A percentile compares a stretch with the other conserved stretches of the same genome.
These are phyloP conservation scores for Coemansia javaensis DNA, from an alignment of 192 early-diverging fungal species.

Conservation along the genomic window DNA sequence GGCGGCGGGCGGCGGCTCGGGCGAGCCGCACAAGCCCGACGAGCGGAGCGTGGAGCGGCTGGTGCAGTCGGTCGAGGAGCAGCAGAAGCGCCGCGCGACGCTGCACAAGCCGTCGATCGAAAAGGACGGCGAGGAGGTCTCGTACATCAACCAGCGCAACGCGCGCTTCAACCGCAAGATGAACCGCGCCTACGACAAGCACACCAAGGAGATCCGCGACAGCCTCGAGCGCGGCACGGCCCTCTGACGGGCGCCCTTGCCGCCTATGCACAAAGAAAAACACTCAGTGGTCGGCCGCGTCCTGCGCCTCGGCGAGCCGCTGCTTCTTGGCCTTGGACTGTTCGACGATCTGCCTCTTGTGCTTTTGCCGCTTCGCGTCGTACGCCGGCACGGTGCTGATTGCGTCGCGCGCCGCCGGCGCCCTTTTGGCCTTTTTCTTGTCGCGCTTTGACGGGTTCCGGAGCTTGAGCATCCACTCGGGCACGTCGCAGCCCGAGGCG, in stretches of 20 bases:
- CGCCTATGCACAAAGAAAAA: not conserved
- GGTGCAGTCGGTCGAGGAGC: conserved; percentile 67
- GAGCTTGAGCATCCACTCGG: conserved; percentile 95
- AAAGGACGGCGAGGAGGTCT: conserved; percentile 80
- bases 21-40: conserved; percentile 52
- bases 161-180: conserved; percentile 96
- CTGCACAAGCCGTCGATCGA: conserved; percentile 38
- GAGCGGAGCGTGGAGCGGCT: conserved; percentile 64
- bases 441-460: conserved; percentile 58
- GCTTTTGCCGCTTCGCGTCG: conserved; percentile 63
- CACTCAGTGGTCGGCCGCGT: no score
- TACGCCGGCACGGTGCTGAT: conserved; percentile 77
- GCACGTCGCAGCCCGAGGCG: conserved; percentile 90
- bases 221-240: conserved; percentile 84
- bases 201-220: conserved; percentile 89
- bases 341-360: conserved; percentile 53
- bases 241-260: conserved; percentile 28
- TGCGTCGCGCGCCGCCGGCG: conserved; percentile 63
- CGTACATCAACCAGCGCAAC: conserved; percentile 97
- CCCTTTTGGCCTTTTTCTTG: conserved; percentile 67
- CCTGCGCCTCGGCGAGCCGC: not conserved
- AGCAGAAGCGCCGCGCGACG: conserved; percentile 62
- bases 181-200: conserved; percentile 87
- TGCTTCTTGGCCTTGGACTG: conserved; percentile 47
- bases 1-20: conserved; percentile 23